Base-by-base conservation (phyloP, 306 rosid species). In the Castanea mollissima region DNA sequence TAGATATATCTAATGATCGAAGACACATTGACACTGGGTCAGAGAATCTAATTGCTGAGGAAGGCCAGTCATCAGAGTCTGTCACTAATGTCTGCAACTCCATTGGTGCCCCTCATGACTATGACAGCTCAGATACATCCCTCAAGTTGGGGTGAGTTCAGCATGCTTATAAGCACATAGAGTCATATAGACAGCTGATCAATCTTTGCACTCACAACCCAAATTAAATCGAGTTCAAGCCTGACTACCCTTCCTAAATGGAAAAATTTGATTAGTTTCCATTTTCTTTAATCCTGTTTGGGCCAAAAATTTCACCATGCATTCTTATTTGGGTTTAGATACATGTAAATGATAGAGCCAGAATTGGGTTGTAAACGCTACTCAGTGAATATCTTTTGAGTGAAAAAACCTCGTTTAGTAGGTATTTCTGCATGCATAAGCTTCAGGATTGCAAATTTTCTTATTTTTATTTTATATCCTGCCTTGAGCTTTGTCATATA, bases 51-150 rank as follows among this genome's bases (percentile, higher is more conserved):
- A 58, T 80, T 20, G 67, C 15, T 5, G 92, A 91, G 75, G 97
- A 92, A 78, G 98, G 93, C 16, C 97, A 88, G 56, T 95, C 99
- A 19, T 95, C 97, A 4, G 95, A 89, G 76, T 92, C 96, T 1
- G 80, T 90, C 54, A 91, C 97, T 4, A 83, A 90, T 49, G 76
- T 75, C 60, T 87, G 84, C 84, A 90, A 85, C 86, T 91, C 97
- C 69, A 70, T 71, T 49, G 79, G 87, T 59, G 85, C 75, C 27
- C 88, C 94, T 1, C 92, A 85, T 20, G 98, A 93, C 59, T 73
- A 79, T 74, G 98, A 95, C 38, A 89, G 86, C 77, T 95, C 98
- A 5, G 96, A 93, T 73, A 95, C 92, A 0, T 91, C 94, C 13
- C 98, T 95, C 71, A 91, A 89, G 77, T 56, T 95, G 77, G 98